Conservation (phyloP, 1,139 yeast genomes). For the Cylindricascospora bacillispora region DNA sequence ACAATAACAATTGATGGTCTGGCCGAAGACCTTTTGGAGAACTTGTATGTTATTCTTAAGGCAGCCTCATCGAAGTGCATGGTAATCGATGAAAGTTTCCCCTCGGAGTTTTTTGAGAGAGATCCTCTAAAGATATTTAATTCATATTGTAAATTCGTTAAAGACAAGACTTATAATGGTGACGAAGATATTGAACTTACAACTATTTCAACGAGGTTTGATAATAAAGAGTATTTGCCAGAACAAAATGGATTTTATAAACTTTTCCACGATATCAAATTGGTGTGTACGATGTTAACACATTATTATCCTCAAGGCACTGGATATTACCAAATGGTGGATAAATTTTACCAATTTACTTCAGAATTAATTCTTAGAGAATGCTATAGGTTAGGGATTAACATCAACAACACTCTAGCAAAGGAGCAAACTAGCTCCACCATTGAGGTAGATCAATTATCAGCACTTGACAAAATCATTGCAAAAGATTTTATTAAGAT, state of each 20-base stretch:
- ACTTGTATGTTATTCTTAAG: constrained; percentile 2
- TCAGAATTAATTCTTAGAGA: constrained; percentile 67
- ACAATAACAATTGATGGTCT: no score
- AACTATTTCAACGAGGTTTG: constrained; percentile 26
- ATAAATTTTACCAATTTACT: constrained; percentile 56
- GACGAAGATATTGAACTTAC: constrained; percentile 21
- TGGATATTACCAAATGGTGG: constrained; percentile 43
- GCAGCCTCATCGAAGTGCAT: constrained; percentile 23
- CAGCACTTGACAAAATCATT: constrained; percentile 24
- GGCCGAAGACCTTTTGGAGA: constrained; percentile 1
- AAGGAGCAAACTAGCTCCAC: constrained; percentile 3
- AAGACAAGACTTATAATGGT: constrained; percentile 18
- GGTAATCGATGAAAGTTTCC: constrained; percentile 33
- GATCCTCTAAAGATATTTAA: constrained; percentile 32
- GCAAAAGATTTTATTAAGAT: constrained; percentile 55
- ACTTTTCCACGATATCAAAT: constrained; percentile 62
- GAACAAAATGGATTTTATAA: constrained; percentile 31
- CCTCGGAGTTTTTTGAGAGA: constrained; percentile 35
- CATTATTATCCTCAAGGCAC: constrained; percentile 42
- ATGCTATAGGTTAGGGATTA: constrained; percentile 37
- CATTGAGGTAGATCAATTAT: constrained; percentile 11
- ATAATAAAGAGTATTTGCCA: constrained; percentile 29
- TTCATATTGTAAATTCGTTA: constrained; percentile 29
- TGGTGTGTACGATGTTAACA: constrained; percentile 43
- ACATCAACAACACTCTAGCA: constrained; percentile 9